These are phyloP conservation scores for Pascua sp. DNA, from an alignment of 1,284 basidiomycete genomes.

Conservation along the genomic window DNA sequence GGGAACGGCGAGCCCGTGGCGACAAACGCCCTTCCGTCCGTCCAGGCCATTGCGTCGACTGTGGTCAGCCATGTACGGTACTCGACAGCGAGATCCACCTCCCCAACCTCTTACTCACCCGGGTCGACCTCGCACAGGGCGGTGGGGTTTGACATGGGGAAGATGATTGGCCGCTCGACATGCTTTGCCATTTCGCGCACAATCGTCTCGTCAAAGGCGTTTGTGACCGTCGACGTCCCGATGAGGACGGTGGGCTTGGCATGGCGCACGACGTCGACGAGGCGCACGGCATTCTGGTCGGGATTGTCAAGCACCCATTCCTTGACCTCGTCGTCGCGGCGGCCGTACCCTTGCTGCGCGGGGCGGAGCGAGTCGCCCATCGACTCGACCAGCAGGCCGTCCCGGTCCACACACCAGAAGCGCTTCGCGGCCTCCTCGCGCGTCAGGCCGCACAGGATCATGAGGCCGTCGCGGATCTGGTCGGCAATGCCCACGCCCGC, in stretches of 20 bases:
- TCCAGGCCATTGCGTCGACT: constrained; percentile 56
- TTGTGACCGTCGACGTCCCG: constrained; percentile 74
- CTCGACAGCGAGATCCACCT: neutral
- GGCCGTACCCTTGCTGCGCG: constrained; percentile 48
- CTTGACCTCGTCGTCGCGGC: constrained; percentile 49
- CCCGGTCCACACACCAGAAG: constrained; percentile 61
- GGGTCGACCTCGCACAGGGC: constrained; percentile 71
- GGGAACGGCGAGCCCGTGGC: constrained; percentile 80
- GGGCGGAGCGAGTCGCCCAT: constrained; percentile 47
- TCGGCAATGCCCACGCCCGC: constrained; percentile 72
- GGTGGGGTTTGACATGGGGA: constrained; percentile 80
- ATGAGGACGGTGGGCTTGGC: constrained; percentile 74
- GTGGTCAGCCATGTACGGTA: neutral
- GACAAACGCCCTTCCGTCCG: constrained; percentile 66
- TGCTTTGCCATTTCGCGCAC: constrained; percentile 63
- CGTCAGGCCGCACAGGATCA: constrained; percentile 58
- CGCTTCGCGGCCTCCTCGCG: constrained; percentile 61
- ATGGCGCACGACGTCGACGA: constrained; percentile 58
- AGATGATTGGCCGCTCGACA: constrained; percentile 71
- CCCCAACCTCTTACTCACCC: constrained; percentile 11
- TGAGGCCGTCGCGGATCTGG: constrained; percentile 68
- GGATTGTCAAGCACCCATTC: constrained; percentile 35
- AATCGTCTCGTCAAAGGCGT: constrained; percentile 76
- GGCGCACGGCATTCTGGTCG: constrained; percentile 41
- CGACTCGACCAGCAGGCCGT: constrained; percentile 49